A percentile compares a stretch with the other conserved stretches of the same genome.
Conservation (phyloP, 805 yeast genomes). For the Suhomyces vadensis region DNA sequence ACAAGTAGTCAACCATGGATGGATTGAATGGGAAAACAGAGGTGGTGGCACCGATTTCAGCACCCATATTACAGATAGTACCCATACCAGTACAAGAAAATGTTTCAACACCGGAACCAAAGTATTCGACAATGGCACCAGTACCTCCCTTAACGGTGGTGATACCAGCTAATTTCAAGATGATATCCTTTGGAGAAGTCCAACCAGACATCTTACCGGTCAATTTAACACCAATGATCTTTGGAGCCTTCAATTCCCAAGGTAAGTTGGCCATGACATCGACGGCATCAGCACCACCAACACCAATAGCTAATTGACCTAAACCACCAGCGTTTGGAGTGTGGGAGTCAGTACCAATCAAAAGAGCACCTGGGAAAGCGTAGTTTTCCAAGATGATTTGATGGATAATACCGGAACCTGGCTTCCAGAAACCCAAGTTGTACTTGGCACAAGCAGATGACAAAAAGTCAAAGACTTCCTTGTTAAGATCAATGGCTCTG, state of each 20-base stretch:
- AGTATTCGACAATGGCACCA: conserved; percentile 93
- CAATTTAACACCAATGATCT: conserved; percentile 88
- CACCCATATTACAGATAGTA: conserved; percentile 99
- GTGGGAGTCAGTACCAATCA: conserved; percentile 96
- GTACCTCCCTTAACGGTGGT: conserved; percentile 98
- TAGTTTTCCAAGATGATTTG: conserved; percentile 95
- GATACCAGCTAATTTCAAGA: conserved; percentile 86
- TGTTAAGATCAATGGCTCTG: conserved; percentile 84
- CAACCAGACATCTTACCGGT: conserved; percentile 89
- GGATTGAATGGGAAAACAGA: conserved; percentile 92
- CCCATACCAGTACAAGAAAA: conserved; percentile 99
- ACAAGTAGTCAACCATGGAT: conserved; percentile 74
- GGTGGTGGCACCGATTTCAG: conserved; percentile 98
- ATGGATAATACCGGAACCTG: conserved; percentile 98
- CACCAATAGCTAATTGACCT: conserved; percentile 97
- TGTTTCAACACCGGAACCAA: conserved; percentile 88
- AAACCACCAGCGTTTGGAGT: conserved; percentile 99
- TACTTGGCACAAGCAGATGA: conserved; percentile 89
- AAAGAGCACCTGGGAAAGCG: conserved; percentile 95
- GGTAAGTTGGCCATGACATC: conserved; percentile 97
- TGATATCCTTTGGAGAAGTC: conserved; percentile 97
- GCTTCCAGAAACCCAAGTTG: conserved; percentile 98
- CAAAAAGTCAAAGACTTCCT: conserved; percentile 91
- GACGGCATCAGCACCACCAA: conserved; percentile 99
- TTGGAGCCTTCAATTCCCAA: conserved; percentile 99